phyloP scores from a whole-genome alignment of 306 rosid genomes.

The Fragaria vesca region DNA sequence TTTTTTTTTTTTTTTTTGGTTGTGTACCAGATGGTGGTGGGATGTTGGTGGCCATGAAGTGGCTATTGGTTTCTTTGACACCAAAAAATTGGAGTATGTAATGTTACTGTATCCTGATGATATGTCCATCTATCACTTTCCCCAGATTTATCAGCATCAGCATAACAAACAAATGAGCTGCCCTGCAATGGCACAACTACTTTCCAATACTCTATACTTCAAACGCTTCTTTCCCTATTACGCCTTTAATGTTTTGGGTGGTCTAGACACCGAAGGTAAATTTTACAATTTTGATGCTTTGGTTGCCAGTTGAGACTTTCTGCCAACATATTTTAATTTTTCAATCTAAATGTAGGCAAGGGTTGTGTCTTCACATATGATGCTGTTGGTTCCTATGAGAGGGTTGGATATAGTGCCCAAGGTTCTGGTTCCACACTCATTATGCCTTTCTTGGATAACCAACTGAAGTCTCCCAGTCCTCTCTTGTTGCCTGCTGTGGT shows the following conservation, averaged over 20 bases:
- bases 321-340: conserved; percentile 12
- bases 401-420: conserved; percentile 95
- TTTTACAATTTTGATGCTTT: conserved; percentile 16
- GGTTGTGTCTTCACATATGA: conserved; percentile 99
- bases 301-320: conserved; percentile 10
- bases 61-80: background rate
- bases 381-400: conserved; percentile 99
- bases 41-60: background rate
- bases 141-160: conserved; percentile 89
- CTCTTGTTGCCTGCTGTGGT: conserved; percentile 83
- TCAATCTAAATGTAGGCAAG: conserved; percentile 52
- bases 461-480: conserved; percentile 91
- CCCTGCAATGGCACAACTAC: conserved; percentile 96
- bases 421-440: conserved; percentile 98
- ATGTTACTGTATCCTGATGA: background rate
- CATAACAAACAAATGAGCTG: conserved; percentile 99
- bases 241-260: conserved; percentile 92
- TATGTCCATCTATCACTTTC: background rate
- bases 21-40: background rate
- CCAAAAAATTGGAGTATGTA: background rate
- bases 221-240: conserved; percentile 98
- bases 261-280: conserved; percentile 91
- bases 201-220: conserved; percentile 92
- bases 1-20: too few species aligned
- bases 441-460: conserved; percentile 85